Conservation (phyloP, 1,139 yeast genomes). For the Debaryomycetaceae sp. region DNA sequence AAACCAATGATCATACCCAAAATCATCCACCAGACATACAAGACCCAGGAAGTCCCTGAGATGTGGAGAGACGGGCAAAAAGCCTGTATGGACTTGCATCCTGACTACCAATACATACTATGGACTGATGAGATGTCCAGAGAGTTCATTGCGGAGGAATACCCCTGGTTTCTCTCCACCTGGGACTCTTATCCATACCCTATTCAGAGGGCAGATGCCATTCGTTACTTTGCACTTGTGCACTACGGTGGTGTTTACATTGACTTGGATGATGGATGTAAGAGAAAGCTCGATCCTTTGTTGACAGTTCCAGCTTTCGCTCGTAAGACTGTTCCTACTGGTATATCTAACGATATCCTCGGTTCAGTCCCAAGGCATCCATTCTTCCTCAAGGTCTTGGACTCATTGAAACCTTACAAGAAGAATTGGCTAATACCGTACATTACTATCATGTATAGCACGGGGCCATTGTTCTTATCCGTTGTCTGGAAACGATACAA, state of each 20-base stretch:
- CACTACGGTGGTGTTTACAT: slow-evolving; percentile 90
- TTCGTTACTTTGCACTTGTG: slow-evolving; percentile 76
- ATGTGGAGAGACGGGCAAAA: slow-evolving; percentile 78
- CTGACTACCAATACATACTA: slow-evolving; percentile 79
- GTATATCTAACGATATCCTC: slow-evolving; percentile 91
- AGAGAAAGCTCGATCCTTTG: slow-evolving; percentile 71
- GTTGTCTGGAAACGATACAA: slow-evolving; percentile 86
- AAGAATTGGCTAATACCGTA: slow-evolving; percentile 81
- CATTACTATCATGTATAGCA: slow-evolving; percentile 87
- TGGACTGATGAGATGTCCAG: slow-evolving; percentile 91
- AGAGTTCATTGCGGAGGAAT: slow-evolving; percentile 71
- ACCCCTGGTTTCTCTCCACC: slow-evolving; percentile 80
- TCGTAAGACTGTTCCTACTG: slow-evolving; percentile 85
- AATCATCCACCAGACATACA: slow-evolving; percentile 91
- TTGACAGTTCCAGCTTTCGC: slow-evolving; percentile 81
- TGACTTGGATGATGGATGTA: slow-evolving; percentile 88
- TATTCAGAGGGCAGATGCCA: slow-evolving; percentile 90
- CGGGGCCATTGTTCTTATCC: slow-evolving; percentile 86
- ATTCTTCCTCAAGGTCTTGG: slow-evolving; percentile 69
- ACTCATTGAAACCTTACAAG: slow-evolving; percentile 59
- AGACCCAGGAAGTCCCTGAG: slow-evolving; percentile 72
- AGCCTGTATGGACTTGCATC: slow-evolving; percentile 72
- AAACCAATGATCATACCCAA: slow-evolving; percentile 69
- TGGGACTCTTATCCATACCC: slow-evolving; percentile 79
- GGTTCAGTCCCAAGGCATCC: slow-evolving; percentile 87